These are phyloP conservation scores for Psilocybe cubensis DNA, from an alignment of 768 basidiomycete genomes.

Conservation along the genomic window DNA sequence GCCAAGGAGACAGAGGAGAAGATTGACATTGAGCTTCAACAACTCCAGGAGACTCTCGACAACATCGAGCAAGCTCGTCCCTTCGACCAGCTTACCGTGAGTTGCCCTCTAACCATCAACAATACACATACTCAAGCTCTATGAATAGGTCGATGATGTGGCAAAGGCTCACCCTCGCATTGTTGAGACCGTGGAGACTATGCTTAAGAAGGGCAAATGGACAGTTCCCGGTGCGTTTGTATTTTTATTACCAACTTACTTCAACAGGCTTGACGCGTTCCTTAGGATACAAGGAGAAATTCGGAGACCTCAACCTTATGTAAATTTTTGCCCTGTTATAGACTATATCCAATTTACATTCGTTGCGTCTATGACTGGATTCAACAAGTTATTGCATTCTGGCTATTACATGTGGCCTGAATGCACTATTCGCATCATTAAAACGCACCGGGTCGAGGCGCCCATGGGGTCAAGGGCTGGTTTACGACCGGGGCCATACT, in stretches of 20 bases:
- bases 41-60: constrained; percentile 89
- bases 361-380: neutral
- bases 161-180: constrained; percentile 92
- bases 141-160: constrained; percentile 79
- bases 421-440: neutral
- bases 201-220: constrained; percentile 98
- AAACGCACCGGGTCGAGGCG: constrained; percentile 32
- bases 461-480: constrained; percentile 37
- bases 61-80: constrained; percentile 98
- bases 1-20: constrained; percentile 89
- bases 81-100: constrained; percentile 94
- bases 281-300: constrained; percentile 92
- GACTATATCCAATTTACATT: constrained; percentile 11
- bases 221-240: constrained; percentile 81
- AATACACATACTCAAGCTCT: neutral
- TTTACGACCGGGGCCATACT: constrained; percentile 37
- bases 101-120: constrained; percentile 32
- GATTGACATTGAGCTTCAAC: constrained; percentile 89
- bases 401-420: neutral
- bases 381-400: neutral
- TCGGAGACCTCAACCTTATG: constrained; percentile 92
- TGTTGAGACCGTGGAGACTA: constrained; percentile 86
- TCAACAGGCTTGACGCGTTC: constrained; percentile 1
- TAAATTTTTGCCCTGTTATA: constrained; percentile 43
- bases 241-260: neutral